Percentiles rank a stretch among this genome's conserved stretches.
These are phyloP conservation scores for Metschnikowia anglica DNA, from an alignment of 805 yeast genomes.

Conservation along the genomic window DNA sequence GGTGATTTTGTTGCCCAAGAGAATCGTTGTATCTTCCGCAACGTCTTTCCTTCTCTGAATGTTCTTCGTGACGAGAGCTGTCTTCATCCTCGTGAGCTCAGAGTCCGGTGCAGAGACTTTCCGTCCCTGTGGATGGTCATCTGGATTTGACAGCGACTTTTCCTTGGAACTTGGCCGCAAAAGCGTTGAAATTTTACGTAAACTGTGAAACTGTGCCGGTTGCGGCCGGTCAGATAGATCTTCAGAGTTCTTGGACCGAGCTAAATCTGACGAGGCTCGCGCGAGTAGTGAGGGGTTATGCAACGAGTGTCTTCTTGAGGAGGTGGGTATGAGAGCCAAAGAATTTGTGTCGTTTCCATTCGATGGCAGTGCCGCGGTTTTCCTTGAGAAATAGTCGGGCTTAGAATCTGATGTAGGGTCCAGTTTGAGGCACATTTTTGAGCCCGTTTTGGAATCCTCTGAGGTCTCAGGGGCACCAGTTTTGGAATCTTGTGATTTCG, in stretches of 20 bases:
- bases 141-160: background rate
- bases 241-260: constrained; percentile 1
- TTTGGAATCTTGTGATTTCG: background rate
- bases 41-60: constrained; percentile 41
- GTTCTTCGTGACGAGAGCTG: constrained; percentile 46
- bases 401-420: background rate
- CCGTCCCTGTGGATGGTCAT: background rate
- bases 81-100: constrained; percentile 53
- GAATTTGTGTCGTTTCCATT: background rate
- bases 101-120: constrained; percentile 23
- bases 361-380: background rate
- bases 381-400: background rate
- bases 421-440: no score
- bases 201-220: constrained; percentile 11
- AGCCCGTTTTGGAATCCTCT: background rate
- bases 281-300: constrained; percentile 5
- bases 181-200: constrained; percentile 14
- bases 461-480: background rate
- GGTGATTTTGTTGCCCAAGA: constrained; percentile 76
- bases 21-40: constrained; percentile 54
- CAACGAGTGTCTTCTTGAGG: constrained; percentile 11
- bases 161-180: constrained; percentile 6
- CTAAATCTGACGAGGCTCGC: constrained; percentile 6
- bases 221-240: constrained; percentile 12
- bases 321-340: background rate